These are phyloP conservation scores for Amyloporia xantha DNA, from an alignment of 768 basidiomycete species.

Conservation along the genomic window DNA sequence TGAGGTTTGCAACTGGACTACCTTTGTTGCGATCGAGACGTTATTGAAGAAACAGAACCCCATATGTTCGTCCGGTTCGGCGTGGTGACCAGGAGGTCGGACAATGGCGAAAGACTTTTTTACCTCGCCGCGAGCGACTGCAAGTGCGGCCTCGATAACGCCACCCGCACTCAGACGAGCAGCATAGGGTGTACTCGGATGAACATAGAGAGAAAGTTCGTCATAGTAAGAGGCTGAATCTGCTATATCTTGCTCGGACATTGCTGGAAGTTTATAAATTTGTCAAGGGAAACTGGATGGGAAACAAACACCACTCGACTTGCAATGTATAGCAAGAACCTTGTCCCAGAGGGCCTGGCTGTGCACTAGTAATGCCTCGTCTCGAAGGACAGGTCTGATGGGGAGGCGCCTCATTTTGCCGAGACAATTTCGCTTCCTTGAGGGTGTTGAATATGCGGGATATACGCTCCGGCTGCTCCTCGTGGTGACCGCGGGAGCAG, in stretches of 20 bases:
- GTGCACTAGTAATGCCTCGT: slow-evolving; percentile 87
- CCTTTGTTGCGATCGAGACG: slow-evolving; percentile 85
- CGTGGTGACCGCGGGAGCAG: slow-evolving; percentile 68
- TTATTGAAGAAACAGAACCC: slow-evolving; percentile 99
- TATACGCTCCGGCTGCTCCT: slow-evolving; percentile 75
- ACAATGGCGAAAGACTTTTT: slow-evolving; percentile 92
- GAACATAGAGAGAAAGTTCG: slow-evolving; percentile 87
- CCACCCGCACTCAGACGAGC: slow-evolving; percentile 91
- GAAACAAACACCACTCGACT: neutral
- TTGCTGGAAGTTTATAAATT: slow-evolving; percentile 37
- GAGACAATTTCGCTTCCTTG: slow-evolving; percentile 48
- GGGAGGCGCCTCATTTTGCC: slow-evolving; percentile 72
- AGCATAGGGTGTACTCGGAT: slow-evolving; percentile 74
- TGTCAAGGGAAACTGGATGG: neutral
- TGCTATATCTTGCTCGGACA: slow-evolving; percentile 67
- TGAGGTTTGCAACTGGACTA: slow-evolving; percentile 62
- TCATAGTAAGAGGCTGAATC: slow-evolving; percentile 83
- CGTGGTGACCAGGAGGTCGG: slow-evolving; percentile 95
- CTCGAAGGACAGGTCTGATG: slow-evolving; percentile 63
- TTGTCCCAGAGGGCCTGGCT: slow-evolving; percentile 89
- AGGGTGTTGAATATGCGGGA: slow-evolving; percentile 65
- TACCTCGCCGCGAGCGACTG: slow-evolving; percentile 75
- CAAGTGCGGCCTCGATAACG: slow-evolving; percentile 83
- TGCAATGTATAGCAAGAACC: slow-evolving; percentile 55
- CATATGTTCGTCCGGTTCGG: slow-evolving; percentile 97